Base-by-base conservation (phyloP, 768 basidiomycete species). In the Mycena vitilis region DNA sequence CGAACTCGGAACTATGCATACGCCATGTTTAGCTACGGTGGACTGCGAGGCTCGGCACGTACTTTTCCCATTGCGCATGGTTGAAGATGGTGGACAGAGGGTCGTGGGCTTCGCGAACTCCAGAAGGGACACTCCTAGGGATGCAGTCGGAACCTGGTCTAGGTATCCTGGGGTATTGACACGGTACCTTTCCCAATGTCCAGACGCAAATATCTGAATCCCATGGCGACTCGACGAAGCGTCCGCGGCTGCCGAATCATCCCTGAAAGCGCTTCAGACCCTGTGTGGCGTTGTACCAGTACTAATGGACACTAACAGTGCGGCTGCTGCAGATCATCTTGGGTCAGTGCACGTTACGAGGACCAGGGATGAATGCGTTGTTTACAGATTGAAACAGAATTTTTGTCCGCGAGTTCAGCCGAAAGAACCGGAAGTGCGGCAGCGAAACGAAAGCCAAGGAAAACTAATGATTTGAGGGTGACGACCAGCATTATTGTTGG, bases 31-130 rank as follows among this genome's bases (percentile, higher is more conserved):
- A 67, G 61, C 23, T 36, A 25, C 36, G 30, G 51, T 22, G 8
- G 18, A 38, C 16, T 37, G 23, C 2, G 5, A 25, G 48, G 20
- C 11, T 34, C 11, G 48, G 25, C 5, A 59, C 49, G 44, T 54
- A 63, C 60, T 49, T 47, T 0, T 59, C 38, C 60, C 63, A 65
- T 42, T 65, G 63, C 2, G 20, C 23, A 47, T 59, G 61, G 4
- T 63, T 40, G 42, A 70, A 70, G 3, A 66, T 66, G 6, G 60
- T 66, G 40, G 59, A 30, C 52, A 60, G 49, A 22, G 69, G 64
- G 25, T 53, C 47, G 30, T 55, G 60, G n/a, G 63, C 45, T 15
- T 34, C 55, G 9, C 40, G 63, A 22, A 65, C 55, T 16, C 22
- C 18, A 9, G 69, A 61, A 13, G 68, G 63, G 44, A 44, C 10